These are phyloP conservation scores for Phyllosticta ampelicida DNA, from an alignment of 2,329 filamentous ascomycete species.

Conservation along the genomic window DNA sequence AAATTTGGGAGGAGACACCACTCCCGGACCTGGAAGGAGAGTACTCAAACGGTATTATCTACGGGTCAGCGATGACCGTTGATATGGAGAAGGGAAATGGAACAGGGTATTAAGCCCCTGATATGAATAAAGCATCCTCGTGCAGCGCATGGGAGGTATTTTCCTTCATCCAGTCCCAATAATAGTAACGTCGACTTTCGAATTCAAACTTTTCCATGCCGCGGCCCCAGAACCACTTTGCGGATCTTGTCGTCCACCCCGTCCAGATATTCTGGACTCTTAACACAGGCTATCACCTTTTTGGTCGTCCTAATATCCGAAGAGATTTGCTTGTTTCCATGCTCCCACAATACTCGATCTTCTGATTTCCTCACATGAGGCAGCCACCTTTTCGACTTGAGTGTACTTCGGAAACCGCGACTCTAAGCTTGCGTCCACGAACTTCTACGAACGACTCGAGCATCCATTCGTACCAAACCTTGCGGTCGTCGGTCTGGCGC, in stretches of 20 bases:
- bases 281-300: too few species aligned
- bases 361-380: constrained; percentile 22
- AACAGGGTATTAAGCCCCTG: constrained; percentile 8
- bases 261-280: too few species aligned
- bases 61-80: not conserved
- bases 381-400: constrained; percentile 29
- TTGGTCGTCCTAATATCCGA: not conserved
- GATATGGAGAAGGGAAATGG: constrained; percentile 10
- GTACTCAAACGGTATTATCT: constrained; percentile 4
- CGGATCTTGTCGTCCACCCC: too few species aligned
- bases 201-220: too few species aligned
- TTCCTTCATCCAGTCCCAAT: too few species aligned
- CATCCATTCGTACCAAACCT: constrained; percentile 98
- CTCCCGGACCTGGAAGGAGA: constrained; percentile 7
- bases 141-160: not conserved
- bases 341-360: not conserved
- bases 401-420: constrained; percentile 24
- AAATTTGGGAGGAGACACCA: constrained; percentile 12
- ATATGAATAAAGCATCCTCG: not conserved
- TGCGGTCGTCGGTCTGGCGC: constrained; percentile 87
- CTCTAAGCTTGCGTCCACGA: not conserved
- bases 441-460: constrained; percentile 63
- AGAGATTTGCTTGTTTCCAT: not conserved
- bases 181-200: too few species aligned
- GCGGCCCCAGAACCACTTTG: too few species aligned